Percentiles rank a stretch among this genome's conserved stretches.
Evolutionary conservation across 1,139 yeast species (phyloP).

Genomic region (Tardiomyces blankii): DNA sequence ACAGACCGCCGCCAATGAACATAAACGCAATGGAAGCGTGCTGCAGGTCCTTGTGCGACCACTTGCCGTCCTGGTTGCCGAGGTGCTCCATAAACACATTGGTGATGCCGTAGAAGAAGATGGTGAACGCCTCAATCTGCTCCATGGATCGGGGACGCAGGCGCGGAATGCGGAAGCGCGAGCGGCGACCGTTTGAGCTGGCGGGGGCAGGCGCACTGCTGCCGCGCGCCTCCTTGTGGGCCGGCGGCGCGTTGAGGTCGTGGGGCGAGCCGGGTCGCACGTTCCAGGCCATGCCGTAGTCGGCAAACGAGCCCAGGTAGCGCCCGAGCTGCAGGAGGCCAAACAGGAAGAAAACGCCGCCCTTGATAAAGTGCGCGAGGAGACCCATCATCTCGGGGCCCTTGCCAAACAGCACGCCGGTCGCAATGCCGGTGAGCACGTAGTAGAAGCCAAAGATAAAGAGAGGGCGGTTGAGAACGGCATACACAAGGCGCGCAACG

Average conservation of each 20-base stretch:
- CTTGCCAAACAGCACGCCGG: slow-evolving; percentile 59
- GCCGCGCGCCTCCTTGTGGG: slow-evolving; percentile 15
- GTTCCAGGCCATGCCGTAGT: slow-evolving; percentile 92
- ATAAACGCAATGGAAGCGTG: slow-evolving; percentile 93
- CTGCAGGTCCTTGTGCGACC: slow-evolving; percentile 91
- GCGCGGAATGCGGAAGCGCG: slow-evolving; percentile 21
- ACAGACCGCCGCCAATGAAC: slow-evolving; percentile 83
- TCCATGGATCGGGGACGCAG: slow-evolving; percentile 51
- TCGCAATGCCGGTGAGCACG: slow-evolving; percentile 65
- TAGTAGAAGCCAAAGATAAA: slow-evolving; percentile 50
- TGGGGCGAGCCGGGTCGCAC: slow-evolving; percentile 26
- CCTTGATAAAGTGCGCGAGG: slow-evolving; percentile 92
- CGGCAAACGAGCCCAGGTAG: slow-evolving; percentile 70
- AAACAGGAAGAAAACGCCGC: slow-evolving; percentile 71
- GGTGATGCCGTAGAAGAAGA: slow-evolving; percentile 79
- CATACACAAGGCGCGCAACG: slow-evolving; percentile 32
- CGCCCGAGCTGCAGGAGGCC: slow-evolving; percentile 75
- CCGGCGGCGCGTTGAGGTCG: background rate
- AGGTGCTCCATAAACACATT: slow-evolving; percentile 86
- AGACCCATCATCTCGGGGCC: slow-evolving; percentile 61
- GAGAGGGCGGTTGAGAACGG: slow-evolving; percentile 52
- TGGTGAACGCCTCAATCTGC: slow-evolving; percentile 64
- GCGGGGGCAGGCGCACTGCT: slow-evolving; percentile 26
- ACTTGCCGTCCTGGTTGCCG: slow-evolving; percentile 59
- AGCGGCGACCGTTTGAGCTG: slow-evolving; percentile 5